Base-by-base conservation (phyloP, 306 rosid genomes). In the Sicyos edulis region DNA sequence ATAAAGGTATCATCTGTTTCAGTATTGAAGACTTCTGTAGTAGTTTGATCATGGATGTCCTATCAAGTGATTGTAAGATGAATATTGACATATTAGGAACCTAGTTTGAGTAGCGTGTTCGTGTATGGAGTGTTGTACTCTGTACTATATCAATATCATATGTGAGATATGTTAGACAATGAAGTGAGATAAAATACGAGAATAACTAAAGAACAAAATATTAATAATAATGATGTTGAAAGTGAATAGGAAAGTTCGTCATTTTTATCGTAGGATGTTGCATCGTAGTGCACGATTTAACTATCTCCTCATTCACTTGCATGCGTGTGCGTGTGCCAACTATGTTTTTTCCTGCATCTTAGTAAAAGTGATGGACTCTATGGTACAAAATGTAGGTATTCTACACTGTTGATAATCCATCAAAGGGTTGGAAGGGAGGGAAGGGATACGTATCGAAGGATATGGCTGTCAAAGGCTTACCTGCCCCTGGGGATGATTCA, bases 371-470 rank as follows among this genome's bases (percentile, higher is more conserved):
- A 53, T 34, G 45, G 51, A 52, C 29, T 78, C 34, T 76, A 22
- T 40, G 29, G 42, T 63, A 13, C 67, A 77, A 73, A 77, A 71
- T 44, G 49, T 89, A 91, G 99, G 55, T 89, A 73, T 91, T 80
- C 82, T 95, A 89, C 81, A 89, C 91, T 1, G 97, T 95, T 11
- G 95, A 89, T 77, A 87, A 86, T 75, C 96, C 99, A 34, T 72
- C 97, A 13, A 85, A 85, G 80, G 88, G 57, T 67, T 95, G 99
- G 99, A 89, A 79, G 78, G 99, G 97, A 72, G 99, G 99, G 26
- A 82, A 79, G 62, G 99, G 99, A 70, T 85, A 72, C 80, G 82
- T 95, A 85, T 87, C 99, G 50, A 87, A 85, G 86, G 97, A 91
- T 73, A 82, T 91, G 84, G 91, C 76, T 55, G 52, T 75, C 75